These are phyloP conservation scores for Sporothrix brasiliensis DNA, from an alignment of 2,329 filamentous ascomycete genomes.

Conservation along the genomic window DNA sequence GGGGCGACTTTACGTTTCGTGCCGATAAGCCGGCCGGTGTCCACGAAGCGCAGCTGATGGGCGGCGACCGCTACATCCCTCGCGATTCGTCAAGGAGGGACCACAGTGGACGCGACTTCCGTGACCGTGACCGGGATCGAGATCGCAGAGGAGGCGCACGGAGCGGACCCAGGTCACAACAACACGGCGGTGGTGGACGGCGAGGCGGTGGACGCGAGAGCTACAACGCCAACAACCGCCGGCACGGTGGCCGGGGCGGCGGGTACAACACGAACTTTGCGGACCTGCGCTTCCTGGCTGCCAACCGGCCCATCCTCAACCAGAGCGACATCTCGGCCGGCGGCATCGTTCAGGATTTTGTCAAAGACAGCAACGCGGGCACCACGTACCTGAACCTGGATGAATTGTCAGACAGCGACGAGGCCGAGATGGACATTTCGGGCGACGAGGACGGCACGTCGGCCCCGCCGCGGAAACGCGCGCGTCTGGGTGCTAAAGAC, in stretches of 20 bases:
- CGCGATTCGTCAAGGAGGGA: conserved; percentile 40
- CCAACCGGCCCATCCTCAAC: conserved; percentile 56
- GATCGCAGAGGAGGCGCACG: conserved; percentile 13
- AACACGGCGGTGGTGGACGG: conserved; percentile 1
- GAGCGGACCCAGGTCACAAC: conserved; percentile 31
- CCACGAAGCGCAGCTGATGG: conserved; percentile 53
- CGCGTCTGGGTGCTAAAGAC: conserved; percentile 22
- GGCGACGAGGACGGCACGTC: conserved; percentile 46
- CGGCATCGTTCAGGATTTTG: conserved; percentile 52
- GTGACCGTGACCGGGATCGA: conserved; percentile 9
- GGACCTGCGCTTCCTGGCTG: conserved; percentile 46
- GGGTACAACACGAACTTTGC: conserved; percentile 26
- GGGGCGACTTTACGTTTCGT: conserved; percentile 60
- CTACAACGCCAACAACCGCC: conserved; percentile 24
- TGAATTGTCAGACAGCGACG: conserved; percentile 64
- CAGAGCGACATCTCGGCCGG: conserved; percentile 42
- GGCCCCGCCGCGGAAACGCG: conserved; percentile 34
- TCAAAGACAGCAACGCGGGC: conserved; percentile 48
- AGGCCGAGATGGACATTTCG: conserved; percentile 67
- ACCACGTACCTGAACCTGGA: conserved; percentile 59
- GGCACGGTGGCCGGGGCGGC: conserved; percentile 25
- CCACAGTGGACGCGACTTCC: conserved; percentile 25
- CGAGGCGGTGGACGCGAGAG: conserved; percentile 28
- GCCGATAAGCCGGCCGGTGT: conserved; percentile 57
- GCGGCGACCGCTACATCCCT: conserved; percentile 49